Base-by-base conservation (phyloP, 1,139 yeast genomes). In the Kodamaea fungicola region DNA sequence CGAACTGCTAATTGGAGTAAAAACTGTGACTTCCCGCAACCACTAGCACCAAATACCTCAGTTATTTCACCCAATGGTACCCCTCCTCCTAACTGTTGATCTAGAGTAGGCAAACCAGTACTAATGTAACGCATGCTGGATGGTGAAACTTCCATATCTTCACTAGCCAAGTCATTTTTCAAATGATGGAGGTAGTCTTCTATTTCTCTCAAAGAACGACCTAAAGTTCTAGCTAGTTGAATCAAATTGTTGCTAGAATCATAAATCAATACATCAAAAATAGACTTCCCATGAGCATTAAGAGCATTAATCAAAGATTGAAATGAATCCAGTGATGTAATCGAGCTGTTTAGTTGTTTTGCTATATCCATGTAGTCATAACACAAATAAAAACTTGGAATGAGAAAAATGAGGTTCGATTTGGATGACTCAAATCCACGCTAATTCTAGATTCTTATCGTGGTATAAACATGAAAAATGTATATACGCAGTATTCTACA, bases 11-110 rank as follows among this genome's bases (percentile, higher is more conserved):
- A 50, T 46, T 83, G 92, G 59, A 82, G 70, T 24, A 84, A 59
- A 7, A 89, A 60, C 49, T 88, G 94, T 0, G 96, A 81, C 55
- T 89, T 89, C 0, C 96, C 97, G 2, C 85, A 74, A 0, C 95
- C 87, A 42, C 94, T 80, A 28, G 83, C 85, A 0, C 97, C 97
- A 47, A 80, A 81, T 2, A 90, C 56, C 59, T 90, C 97, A 0
- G 94, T 83, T 3, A 90, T 61, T 30, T 76, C 70, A 2, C 89
- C 83, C 1, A 76, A 49, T 0, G 76, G 78, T 3, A 89, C 68
- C 0, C 97, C 96, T 1, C 92, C 92, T 22, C 75, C 72, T 10
- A 89, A 57, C 2, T 66, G 50, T 7, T 48, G 50, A 55, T 89
- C 96, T 1, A 90, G 49, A 3, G 51, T 48, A 0, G 59, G 57